Evolutionary conservation across 805 yeast genomes (phyloP).

Genomic region (Debaryomyces tyrocola): DNA sequence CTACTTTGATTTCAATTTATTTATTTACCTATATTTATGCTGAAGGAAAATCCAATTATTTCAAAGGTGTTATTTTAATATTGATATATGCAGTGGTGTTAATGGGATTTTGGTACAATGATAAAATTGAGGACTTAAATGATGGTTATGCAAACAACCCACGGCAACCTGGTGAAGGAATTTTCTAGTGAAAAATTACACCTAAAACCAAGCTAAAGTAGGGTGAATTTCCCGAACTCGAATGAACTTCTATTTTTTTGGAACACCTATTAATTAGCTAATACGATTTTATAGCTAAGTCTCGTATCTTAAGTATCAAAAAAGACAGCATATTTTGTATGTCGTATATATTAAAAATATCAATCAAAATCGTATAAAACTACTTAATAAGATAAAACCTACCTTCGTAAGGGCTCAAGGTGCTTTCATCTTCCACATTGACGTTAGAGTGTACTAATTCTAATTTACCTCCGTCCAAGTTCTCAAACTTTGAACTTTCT

Average conservation of each 20-base stretch:
- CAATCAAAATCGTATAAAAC: constrained; percentile 13
- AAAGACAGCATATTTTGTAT: too few species aligned
- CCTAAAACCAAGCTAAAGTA: too few species aligned
- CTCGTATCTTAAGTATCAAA: too few species aligned
- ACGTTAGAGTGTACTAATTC: constrained; percentile 34
- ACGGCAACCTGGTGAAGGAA: too few species aligned
- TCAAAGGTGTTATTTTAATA: constrained; percentile 88
- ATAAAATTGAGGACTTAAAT: constrained; percentile 32
- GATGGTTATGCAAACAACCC: constrained; percentile 18
- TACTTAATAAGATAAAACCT: constrained; percentile 29
- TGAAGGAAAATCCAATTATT: constrained; percentile 94
- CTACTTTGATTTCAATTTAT: constrained; percentile 80
- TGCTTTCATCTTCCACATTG: constrained; percentile 17
- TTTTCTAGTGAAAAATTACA: too few species aligned
- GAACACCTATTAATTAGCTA: too few species aligned
- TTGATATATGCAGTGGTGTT: constrained; percentile 74
- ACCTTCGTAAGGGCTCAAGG: constrained; percentile 46
- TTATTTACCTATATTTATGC: constrained; percentile 92
- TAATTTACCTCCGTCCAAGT: constrained; percentile 24
- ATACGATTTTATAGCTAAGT: too few species aligned
- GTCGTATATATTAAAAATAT: neutral
- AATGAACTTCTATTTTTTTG: too few species aligned
- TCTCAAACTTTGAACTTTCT: constrained; percentile 28
- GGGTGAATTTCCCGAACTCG: too few species aligned
- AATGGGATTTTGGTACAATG: constrained; percentile 75